Base-by-base conservation (phyloP, 2,329 filamentous ascomycete species). In the Dryadomyces quercivorus region DNA sequence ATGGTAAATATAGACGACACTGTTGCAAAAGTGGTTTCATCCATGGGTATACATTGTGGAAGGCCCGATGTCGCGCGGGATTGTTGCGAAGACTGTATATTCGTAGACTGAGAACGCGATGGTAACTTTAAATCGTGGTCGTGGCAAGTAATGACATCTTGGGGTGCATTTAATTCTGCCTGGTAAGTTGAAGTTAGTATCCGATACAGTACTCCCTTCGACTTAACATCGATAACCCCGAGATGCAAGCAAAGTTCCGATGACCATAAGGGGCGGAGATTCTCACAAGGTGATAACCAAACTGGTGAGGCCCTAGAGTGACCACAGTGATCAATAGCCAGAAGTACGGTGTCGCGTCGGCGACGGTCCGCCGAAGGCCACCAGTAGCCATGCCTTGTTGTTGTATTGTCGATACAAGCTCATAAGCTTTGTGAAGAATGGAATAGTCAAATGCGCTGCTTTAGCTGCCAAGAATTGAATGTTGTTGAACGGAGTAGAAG, bases 81-180 rank as follows among this genome's bases (percentile, higher is more conserved):
- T 15, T 60, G 55, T 67, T 13, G n/a, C 2, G 43, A 21, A 5
- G 62, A 43, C 58, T 60, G 20, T 61, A 61, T 13, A 13, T 42
- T n/a, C 10, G 12, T 54, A 12, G 13, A 13, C 66, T 63, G 62
- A 53, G 59, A 52, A 55, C 48, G 51, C 16, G 31, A 49, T 10
- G 22, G 16, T 20, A 12, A 34, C 55, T 12, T 50, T 51, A 71
- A 69, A 50, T 70, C 67, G 59, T 72, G 70, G 59, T 81, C 82
- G 61, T 81, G 82, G 72, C 93, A 97, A 55, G 88, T 94, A 63
- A 98, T 86, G 63, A 94, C 88, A 74, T 91, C 85, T 76, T 96
- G 85, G 9, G 93, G 93, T 9, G 92, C 89, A 68, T 98, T 98
- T 59, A 98, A 80, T 68, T 97, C 93, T 62, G 90, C 88, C 91